These are phyloP conservation scores for Backusella luteola DNA, from an alignment of 192 early-diverging fungal species.

Conservation along the genomic window DNA sequence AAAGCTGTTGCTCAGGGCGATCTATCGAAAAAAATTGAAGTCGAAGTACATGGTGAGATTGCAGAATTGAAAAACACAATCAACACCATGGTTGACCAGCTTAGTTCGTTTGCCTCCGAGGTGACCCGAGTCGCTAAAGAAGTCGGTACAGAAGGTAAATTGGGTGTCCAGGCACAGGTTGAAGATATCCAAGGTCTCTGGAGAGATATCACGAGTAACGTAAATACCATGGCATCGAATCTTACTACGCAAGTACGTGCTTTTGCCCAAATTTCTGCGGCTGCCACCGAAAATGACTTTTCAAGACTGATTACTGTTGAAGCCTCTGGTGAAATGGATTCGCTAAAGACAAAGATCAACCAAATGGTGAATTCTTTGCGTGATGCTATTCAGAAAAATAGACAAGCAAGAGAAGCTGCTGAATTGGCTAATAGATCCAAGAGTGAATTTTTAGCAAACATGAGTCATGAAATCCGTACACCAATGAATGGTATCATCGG, in stretches of 20 bases:
- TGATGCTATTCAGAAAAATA: slow-evolving; percentile 76
- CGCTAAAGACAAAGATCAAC: slow-evolving; percentile 82
- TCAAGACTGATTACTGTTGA: slow-evolving; percentile 76
- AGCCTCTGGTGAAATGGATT: slow-evolving; percentile 83
- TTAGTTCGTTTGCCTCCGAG: slow-evolving; percentile 58
- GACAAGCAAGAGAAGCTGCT: slow-evolving; percentile 74
- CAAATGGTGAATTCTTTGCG: slow-evolving; percentile 81
- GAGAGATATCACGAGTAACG: slow-evolving; percentile 64
- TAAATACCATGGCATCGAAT: slow-evolving; percentile 74
- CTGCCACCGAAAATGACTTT: slow-evolving; percentile 71
- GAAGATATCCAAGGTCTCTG: slow-evolving; percentile 58
- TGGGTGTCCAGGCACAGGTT: slow-evolving; percentile 53
- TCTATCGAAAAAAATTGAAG: slow-evolving; percentile 61
- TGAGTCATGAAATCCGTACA: slow-evolving; percentile 73
- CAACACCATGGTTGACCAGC: slow-evolving; percentile 72
- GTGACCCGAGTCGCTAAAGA: slow-evolving; percentile 52
- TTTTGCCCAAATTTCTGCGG: slow-evolving; percentile 75
- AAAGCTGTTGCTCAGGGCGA: slow-evolving; percentile 66
- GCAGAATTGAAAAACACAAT: slow-evolving; percentile 66
- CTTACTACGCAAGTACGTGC: slow-evolving; percentile 81
- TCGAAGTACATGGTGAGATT: slow-evolving; percentile 68
- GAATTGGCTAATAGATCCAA: slow-evolving; percentile 85
- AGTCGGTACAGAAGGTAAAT: slow-evolving; percentile 57
- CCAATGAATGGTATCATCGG: slow-evolving; percentile 85
- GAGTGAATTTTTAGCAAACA: slow-evolving; percentile 65